A percentile compares a stretch with the other conserved stretches of the same genome.
Conservation (phyloP, 225 moss, liverwort and hornwort genomes). For the Lunularia cruciata region DNA sequence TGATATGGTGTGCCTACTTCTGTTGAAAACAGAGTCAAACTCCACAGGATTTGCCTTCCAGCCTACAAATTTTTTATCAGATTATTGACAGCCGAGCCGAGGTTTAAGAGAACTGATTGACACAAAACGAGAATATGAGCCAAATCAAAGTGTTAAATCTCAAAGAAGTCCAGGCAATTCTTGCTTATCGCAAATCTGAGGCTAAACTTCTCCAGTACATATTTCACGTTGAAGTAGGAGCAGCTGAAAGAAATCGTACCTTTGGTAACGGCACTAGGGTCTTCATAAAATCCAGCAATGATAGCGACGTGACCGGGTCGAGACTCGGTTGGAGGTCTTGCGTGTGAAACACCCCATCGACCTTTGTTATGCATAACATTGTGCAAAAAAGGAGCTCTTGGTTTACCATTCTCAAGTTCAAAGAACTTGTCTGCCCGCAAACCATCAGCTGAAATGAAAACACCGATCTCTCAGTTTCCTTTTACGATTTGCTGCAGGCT, state of each 20-base stretch:
- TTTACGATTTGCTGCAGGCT: no score
- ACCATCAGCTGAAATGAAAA: constrained; percentile 71
- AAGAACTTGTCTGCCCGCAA: constrained; percentile 96
- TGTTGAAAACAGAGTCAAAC: constrained; percentile 98
- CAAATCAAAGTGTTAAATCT: no score
- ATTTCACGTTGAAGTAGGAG: no score
- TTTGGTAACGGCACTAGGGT: constrained; percentile 99
- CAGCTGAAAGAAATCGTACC: constrained; percentile 42
- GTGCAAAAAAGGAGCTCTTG: constrained; percentile 91
- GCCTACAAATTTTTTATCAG: constrained; percentile 42
- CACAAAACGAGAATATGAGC: no score
- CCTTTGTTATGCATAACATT: constrained; percentile 72
- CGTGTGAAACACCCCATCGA: constrained; percentile 97
- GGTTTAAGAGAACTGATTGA: no score
- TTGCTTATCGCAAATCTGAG: no score
- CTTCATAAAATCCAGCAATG: constrained; percentile 98
- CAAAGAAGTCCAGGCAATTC: no score
- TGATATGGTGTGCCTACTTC: constrained; percentile 87
- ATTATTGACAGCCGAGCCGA: not conserved
- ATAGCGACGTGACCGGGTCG: constrained; percentile 98
- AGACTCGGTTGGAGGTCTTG: constrained; percentile 95
- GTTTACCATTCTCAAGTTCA: constrained; percentile 64
- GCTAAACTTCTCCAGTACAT: no score
- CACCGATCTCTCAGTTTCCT: no score
- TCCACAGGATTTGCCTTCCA: constrained; percentile 99